Evolutionary conservation across 176 grass and related monocot genomes (phyloP).

Genomic region (Zea luxurians): DNA sequence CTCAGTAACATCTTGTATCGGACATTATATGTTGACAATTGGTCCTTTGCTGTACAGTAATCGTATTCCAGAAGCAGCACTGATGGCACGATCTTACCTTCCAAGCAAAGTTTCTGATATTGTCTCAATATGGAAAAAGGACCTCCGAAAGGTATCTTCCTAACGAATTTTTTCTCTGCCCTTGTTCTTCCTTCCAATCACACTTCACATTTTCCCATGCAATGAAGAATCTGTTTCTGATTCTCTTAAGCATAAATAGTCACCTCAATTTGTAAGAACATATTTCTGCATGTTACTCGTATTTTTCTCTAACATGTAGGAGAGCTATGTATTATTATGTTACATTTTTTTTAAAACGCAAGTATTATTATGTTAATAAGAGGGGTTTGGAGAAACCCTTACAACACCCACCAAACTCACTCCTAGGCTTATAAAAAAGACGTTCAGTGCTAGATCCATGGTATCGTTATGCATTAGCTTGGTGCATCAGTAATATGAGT

Average conservation of each 20-base stretch:
- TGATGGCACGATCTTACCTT: conserved; percentile 87
- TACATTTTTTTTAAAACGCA: not conserved
- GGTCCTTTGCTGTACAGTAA: conserved; percentile 45
- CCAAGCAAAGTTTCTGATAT: conserved; percentile 91
- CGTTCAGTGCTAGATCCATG: not conserved
- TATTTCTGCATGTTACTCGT: not conserved
- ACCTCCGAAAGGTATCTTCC: conserved; percentile 64
- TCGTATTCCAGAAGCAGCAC: conserved; percentile 83
- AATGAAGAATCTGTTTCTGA: not conserved
- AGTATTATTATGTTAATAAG: not conserved
- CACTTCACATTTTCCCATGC: not conserved
- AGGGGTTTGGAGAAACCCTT: not conserved
- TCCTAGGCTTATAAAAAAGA: not conserved
- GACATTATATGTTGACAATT: conserved; percentile 10
- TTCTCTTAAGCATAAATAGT: conserved; percentile 16
- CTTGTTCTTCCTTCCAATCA: not conserved
- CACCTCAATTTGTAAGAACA: conserved; percentile 1
- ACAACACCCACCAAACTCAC: not conserved
- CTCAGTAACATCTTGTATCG: conserved; percentile 21
- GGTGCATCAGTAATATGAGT: not conserved
- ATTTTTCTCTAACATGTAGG: not conserved
- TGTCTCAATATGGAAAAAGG: conserved; percentile 70
- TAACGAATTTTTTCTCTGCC: not conserved
- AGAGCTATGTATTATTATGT: not conserved
- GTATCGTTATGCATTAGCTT: not conserved